phyloP scores from a whole-genome alignment of 768 basidiomycete species.

The Rhodotorula graminis region DNA sequence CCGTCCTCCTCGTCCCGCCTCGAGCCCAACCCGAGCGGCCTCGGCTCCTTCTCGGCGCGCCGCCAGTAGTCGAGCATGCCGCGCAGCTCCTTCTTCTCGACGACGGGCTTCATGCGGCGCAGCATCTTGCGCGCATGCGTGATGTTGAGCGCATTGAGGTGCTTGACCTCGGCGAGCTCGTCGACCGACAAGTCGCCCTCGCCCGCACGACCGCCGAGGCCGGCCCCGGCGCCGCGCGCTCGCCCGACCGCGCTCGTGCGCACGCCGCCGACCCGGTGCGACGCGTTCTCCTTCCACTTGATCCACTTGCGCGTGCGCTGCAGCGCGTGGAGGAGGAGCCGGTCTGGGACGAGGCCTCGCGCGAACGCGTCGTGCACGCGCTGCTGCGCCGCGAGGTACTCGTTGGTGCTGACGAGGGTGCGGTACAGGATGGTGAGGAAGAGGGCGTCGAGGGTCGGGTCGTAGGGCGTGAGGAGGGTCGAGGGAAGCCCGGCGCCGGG shows the following conservation, averaged over 20 bases:
- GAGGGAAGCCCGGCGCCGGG: not conserved
- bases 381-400: conserved; percentile 11
- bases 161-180: not conserved
- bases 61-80: conserved; percentile 1
- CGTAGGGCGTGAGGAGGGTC: conserved; percentile 15
- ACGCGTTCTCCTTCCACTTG: conserved; percentile 1
- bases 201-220: not conserved
- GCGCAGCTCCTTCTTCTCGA: not conserved
- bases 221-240: not conserved
- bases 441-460: conserved; percentile 29
- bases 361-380: conserved; percentile 2
- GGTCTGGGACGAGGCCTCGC: conserved; percentile 14
- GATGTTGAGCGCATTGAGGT: not conserved
- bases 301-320: conserved; percentile 1
- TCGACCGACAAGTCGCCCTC: not conserved
- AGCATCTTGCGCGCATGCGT: no score
- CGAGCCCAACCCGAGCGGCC: not conserved
- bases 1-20: not conserved
- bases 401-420: not conserved
- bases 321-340: not conserved
- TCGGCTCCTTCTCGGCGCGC: not conserved
- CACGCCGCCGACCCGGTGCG: not conserved
- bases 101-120: not conserved
- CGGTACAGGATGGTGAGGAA: conserved; percentile 35
- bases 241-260: not conserved